Evolutionary conservation across 495 filamentous ascomycete species (phyloP).

Genomic region (Penicillium argentinense): DNA sequence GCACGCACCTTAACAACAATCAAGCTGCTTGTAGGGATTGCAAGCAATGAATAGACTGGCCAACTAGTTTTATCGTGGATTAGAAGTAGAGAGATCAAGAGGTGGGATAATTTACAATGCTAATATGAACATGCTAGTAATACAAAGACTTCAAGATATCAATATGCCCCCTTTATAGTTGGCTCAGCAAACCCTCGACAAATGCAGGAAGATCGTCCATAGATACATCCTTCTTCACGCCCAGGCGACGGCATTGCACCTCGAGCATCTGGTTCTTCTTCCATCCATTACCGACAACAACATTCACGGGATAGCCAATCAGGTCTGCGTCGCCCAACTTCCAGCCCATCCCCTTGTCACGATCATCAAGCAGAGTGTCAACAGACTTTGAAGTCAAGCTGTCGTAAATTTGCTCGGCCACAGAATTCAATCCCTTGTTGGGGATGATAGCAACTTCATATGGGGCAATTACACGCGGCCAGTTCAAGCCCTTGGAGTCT

Average conservation of each 20-base stretch:
- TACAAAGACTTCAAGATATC: conserved; percentile 2
- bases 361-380: conserved; percentile 78
- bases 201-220: conserved; percentile 36
- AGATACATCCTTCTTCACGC: conserved; percentile 46
- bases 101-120: not conserved
- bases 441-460: conserved; percentile 76
- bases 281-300: conserved; percentile 79
- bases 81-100: not conserved
- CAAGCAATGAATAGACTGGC: too few relatives aligned
- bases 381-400: conserved; percentile 36
- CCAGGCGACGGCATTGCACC: conserved; percentile 71
- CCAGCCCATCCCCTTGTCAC: conserved; percentile 68
- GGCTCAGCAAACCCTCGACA: conserved; percentile 41
- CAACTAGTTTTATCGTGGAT: too few relatives aligned
- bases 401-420: conserved; percentile 63
- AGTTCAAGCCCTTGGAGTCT: conserved; percentile 76
- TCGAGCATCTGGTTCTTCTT: conserved; percentile 60
- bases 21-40: too few relatives aligned
- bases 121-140: conserved; percentile 1
- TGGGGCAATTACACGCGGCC: conserved; percentile 84
- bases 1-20: conserved; percentile 2
- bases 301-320: conserved; percentile 81
- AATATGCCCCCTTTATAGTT: conserved; percentile 29
- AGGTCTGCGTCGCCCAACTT: conserved; percentile 87
- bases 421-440: conserved; percentile 43